A percentile compares a stretch with the other conserved stretches of the same genome.
Evolutionary conservation across 2,329 filamentous ascomycete species (phyloP).

Genomic region (Fusarium napiforme): DNA sequence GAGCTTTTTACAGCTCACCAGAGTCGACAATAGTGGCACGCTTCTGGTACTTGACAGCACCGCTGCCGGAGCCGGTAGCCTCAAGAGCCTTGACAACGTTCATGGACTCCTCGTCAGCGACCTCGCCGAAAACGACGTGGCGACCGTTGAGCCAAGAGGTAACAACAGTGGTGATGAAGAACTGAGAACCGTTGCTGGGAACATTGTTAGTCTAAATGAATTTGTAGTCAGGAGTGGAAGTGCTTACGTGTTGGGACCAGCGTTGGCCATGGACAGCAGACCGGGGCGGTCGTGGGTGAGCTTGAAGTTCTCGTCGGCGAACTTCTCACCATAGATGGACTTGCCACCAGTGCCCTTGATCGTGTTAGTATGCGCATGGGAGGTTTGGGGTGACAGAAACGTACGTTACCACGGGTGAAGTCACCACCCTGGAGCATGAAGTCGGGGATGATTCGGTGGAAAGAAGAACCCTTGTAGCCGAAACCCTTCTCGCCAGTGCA

Average conservation of each 20-base stretch:
- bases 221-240: not conserved
- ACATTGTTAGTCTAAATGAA: slow-evolving; percentile 26
- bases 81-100: slow-evolving; percentile 70
- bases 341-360: slow-evolving; percentile 85
- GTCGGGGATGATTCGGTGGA: slow-evolving; percentile 92
- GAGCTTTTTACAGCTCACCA: slow-evolving; percentile 59
- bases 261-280: slow-evolving; percentile 95
- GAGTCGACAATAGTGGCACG: slow-evolving; percentile 67
- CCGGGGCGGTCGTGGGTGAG: slow-evolving; percentile 78
- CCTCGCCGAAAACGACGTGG: slow-evolving; percentile 87
- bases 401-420: slow-evolving; percentile 91
- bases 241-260: slow-evolving; percentile 87
- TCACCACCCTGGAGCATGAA: slow-evolving; percentile 98
- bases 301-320: slow-evolving; percentile 91
- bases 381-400: slow-evolving; percentile 47
- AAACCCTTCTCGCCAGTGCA: slow-evolving; percentile 84
- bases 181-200: slow-evolving; percentile 93
- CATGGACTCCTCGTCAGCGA: slow-evolving; percentile 63
- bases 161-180: slow-evolving; percentile 94
- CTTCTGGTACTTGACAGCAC: slow-evolving; percentile 68
- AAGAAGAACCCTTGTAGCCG: slow-evolving; percentile 83
- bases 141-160: slow-evolving; percentile 87
- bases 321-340: slow-evolving; percentile 96
- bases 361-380: slow-evolving; percentile 30
- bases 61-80: slow-evolving; percentile 66